Evolutionary conservation across 306 rosid genomes (phyloP), one percentile per base, ranked within the genome.

Genomic region (Cucurbita ficifolia): DNA sequence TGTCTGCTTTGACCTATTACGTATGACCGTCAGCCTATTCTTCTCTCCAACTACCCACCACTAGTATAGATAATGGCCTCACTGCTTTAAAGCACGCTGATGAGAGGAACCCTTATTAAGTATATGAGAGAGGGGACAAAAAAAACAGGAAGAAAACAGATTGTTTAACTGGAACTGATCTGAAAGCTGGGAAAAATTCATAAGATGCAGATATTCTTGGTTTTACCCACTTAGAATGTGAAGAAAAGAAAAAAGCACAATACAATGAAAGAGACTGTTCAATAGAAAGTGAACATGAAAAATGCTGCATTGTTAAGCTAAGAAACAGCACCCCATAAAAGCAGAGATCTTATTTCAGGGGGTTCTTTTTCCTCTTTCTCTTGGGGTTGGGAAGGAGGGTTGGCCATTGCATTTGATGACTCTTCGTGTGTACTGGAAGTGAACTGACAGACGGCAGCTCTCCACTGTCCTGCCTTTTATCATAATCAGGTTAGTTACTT

Each of bases 211-310:
- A 69, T 46, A 69, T 24, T 22, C 55, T 69, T 45, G 55, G 73
- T 13, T 46, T 21, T 43, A 48, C 55, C 57, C 57, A 46, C 24
- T 16, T 43, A 70, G 59, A 70, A 70, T 48, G 74, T 49, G 46
- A 69, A 33, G 74, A 16, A 33, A 63, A 70, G 40, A 70, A 1
- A 55, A 13, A 17, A 49, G 46, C 21, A 33, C 45, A 70, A 70
- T 70, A 17, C 74, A 70, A 70, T 74, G 78, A 79, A 55, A 74
- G 74, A 49, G 55, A 65, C 73, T 60, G 64, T 35, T 35, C 50
- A 70, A 17, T 48, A 33, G n/a, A 70, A 70, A 70, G 59, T 49
- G 59, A 70, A 70, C 45, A 70, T 50, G 74, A 49, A n/a, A 40
- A 73, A 40, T 4, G 35, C 73, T 69, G 73, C 55, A 69, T 24